These are phyloP conservation scores for Diaporthe nobilis DNA, from an alignment of 2,329 filamentous ascomycete genomes.

Conservation along the genomic window DNA sequence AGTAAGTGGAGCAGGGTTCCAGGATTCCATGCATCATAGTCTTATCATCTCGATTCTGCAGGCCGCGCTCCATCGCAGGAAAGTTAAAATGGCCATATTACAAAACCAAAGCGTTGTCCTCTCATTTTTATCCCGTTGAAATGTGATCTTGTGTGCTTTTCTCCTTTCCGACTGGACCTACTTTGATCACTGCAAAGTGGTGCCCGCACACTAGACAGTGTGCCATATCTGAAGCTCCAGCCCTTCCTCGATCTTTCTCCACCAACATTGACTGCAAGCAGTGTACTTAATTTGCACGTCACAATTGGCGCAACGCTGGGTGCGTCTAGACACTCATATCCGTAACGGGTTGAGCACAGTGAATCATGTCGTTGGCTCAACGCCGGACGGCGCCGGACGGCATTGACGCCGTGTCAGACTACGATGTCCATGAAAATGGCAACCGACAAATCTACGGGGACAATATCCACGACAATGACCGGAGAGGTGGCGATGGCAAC, in stretches of 20 bases:
- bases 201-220: neutral
- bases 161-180: neutral
- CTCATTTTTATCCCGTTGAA: neutral
- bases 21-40: slow-evolving; percentile 19
- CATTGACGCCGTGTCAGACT: slow-evolving; percentile 20
- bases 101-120: neutral
- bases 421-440: neutral
- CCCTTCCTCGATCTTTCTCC: neutral
- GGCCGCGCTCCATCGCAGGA: neutral
- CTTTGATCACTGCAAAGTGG: neutral
- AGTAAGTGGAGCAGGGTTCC: slow-evolving; percentile 26
- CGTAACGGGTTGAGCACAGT: neutral
- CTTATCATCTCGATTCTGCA: slow-evolving; percentile 16
- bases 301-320: no score
- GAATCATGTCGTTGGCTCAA: slow-evolving; percentile 39
- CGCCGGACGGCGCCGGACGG: slow-evolving; percentile 39
- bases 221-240: neutral
- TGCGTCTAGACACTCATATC: neutral
- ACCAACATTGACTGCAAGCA: neutral
- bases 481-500: neutral
- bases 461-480: neutral
- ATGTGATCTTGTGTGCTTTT: neutral
- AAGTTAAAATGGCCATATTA: neutral
- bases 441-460: neutral
- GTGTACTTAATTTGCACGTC: neutral